A percentile compares a stretch with the other conserved stretches of the same genome.
These are phyloP conservation scores for Colletotrichum acutatum DNA, from an alignment of 2,329 filamentous ascomycete species.

Conservation along the genomic window DNA sequence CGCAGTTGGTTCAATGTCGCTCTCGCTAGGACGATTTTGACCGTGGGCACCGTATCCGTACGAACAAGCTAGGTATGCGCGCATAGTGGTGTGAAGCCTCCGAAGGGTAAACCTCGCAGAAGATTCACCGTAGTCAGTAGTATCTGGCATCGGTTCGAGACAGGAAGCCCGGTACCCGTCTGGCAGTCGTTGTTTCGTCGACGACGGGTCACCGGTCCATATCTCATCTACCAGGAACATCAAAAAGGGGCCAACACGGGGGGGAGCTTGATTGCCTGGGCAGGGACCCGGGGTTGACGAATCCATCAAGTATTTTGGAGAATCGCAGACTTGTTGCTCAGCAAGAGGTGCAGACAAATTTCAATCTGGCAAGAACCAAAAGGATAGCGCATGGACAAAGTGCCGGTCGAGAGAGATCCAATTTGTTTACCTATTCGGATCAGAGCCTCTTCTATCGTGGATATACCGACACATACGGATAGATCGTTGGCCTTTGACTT, in stretches of 20 bases:
- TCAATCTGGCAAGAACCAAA: background rate
- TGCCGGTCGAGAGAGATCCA: background rate
- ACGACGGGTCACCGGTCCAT: conserved; percentile 26
- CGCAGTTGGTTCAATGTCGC: background rate
- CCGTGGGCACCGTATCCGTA: background rate
- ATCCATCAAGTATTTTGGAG: background rate
- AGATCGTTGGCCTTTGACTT: background rate
- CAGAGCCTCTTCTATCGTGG: background rate
- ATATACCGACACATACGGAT: background rate
- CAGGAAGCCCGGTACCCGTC: conserved; percentile 18
- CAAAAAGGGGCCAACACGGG: conserved; percentile 24
- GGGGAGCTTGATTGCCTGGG: conserved; percentile 12
- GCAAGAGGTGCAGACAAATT: background rate
- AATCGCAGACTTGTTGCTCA: background rate
- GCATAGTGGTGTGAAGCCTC: too few relatives aligned
- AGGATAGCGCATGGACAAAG: too few relatives aligned
- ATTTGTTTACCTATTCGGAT: background rate
- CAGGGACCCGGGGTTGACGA: conserved; percentile 18
- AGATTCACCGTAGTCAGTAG: background rate
- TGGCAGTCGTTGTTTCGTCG: conserved; percentile 30
- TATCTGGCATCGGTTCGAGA: conserved; percentile 18
- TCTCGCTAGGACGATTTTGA: background rate
- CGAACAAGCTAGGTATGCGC: background rate
- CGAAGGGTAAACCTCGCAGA: too few relatives aligned
- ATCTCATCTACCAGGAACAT: conserved; percentile 29